Conservation (phyloP, 2,329 filamentous ascomycete genomes). For the Bipolaris zeicola region DNA sequence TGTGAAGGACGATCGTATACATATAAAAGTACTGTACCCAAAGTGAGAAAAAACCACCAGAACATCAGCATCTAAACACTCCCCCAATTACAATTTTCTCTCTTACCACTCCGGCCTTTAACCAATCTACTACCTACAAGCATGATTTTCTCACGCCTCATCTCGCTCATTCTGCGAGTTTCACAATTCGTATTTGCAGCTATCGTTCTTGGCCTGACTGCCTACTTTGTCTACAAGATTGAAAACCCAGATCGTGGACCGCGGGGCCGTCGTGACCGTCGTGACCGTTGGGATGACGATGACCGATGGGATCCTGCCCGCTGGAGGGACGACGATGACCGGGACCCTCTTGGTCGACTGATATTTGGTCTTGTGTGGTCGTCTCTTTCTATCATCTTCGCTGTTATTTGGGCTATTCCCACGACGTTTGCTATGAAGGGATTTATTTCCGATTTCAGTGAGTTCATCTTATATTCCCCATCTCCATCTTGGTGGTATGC, state of each 20-base stretch:
- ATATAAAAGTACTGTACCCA: not conserved
- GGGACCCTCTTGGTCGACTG: slow-evolving; percentile 66
- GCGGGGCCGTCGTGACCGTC: slow-evolving; percentile 30
- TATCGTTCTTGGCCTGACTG: slow-evolving; percentile 53
- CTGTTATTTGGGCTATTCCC: slow-evolving; percentile 74
- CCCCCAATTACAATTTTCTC: not conserved
- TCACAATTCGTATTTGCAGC: slow-evolving; percentile 72
- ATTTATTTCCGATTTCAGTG: slow-evolving; percentile 69
- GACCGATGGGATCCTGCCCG: slow-evolving; percentile 39
- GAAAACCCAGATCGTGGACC: slow-evolving; percentile 1
- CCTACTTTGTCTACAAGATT: slow-evolving; percentile 29
- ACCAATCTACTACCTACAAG: slow-evolving; percentile 8
- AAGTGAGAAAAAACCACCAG: not conserved
- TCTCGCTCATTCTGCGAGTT: slow-evolving; percentile 64
- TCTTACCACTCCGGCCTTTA: not conserved
- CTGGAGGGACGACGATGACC: slow-evolving; percentile 31
- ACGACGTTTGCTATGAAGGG: slow-evolving; percentile 70
- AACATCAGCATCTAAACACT: not conserved
- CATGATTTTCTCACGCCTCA: slow-evolving; percentile 53
- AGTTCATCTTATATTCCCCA: not conserved
- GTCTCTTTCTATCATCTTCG: slow-evolving; percentile 69
- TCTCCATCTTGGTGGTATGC: not conserved
- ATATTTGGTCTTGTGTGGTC: slow-evolving; percentile 78
- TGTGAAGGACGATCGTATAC: slow-evolving; percentile 3
- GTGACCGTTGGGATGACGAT: slow-evolving; percentile 38